Evolutionary conservation across 208 protist genomes (phyloP), one percentile per base, ranked within the genome.

Genomic region (Endotrypanum monterogeii): DNA sequence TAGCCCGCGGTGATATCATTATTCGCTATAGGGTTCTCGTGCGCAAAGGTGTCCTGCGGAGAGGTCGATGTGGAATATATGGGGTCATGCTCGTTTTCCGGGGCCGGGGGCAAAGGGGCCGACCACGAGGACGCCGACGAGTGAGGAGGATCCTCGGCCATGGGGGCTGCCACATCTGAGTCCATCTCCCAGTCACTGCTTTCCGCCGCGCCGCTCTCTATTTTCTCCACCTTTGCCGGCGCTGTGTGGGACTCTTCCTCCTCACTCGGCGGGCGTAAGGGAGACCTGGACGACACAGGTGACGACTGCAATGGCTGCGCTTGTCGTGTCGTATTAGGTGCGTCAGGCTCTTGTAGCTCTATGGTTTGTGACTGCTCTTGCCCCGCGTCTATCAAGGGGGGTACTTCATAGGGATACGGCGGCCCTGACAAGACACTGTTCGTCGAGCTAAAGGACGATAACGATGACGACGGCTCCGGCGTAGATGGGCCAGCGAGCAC

Each of bases 111-210:
- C 57, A 37, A 25, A 25, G n/a, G 25, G 14, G 54, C 18, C 54
- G 18, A 30, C 54, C n/a, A 58, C 54, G 54, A 58, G 14, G 54
- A 30, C n/a, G 25, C 54, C n/a, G n/a, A 32, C 14, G 54, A 57
- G 7, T 23, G 0, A 23, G 54, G 54, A 7, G 54, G 23, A 57
- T 57, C 54, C 9, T 4, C 25, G 54, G 54, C 54, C 12, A 20
- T 7, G 7, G 54, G 23, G 54, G 9, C 60, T 16, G 39, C 62
- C 62, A 1, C 18, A 35, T 67, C 62, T 20, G 62, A 67, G 25
- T 67, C 62, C 62, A 37, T 18, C 62, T 67, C 62, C 62, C 41
- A 67, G 23, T 67, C 62, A 18, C 50, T 44, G 57, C 39, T 30
- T 6, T 39, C 30, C 0, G 6, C 57, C 37, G 39, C 60, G 60